Base-by-base conservation (phyloP, 257 asterid genomes). In the Dorcoceras hygrometricum region DNA sequence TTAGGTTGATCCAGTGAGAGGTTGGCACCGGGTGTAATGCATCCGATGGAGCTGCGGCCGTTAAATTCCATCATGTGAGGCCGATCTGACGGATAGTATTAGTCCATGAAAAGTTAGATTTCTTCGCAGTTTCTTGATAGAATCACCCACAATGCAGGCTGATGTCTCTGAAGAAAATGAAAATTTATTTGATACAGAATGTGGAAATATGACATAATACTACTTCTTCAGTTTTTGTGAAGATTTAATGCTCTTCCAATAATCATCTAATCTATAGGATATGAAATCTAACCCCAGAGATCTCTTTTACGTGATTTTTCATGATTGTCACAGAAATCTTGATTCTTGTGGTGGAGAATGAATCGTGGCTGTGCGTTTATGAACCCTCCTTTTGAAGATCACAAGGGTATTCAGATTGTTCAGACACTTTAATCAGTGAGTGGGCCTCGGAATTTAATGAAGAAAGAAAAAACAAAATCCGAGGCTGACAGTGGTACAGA, bases 351-450 rank as follows among this genome's bases (percentile, higher is more conserved):
- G 50, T 39, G 50, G 50, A 39, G 50, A 39, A 11, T 39, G 50
- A 39, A 39, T 39, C 50, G 50, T 39, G 50, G 6, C 50, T 39
- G 50, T 39, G 50, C 18, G 5, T 1, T 39, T 36, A 12, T 12
- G 50, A 39, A 39, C 43, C 18, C 18, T 14, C 20, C 20, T 43
- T 43, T 43, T 43, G 46, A 58, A 72, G 46, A 50, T 29, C 36
- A n/a, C 43, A 65, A 63, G 64, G 69, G 68, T 32, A 36, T 66
- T 73, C 70, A 75, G 81, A 83, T 61, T 73, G 76, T 56, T 69
- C 85, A 73, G 81, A 32, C 71, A 78, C 84, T 84, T 80, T 66
- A 77, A 75, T 63, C 73, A 76, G 63, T 34, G 62, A 39, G 82
- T 73, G 87, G 83, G 81, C 61, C 79, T 58, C 71, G 65, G n/a